Percentiles rank a stretch among this genome's conserved stretches.
Conservation (phyloP, 495 filamentous ascomycete genomes). For the Margaritispora aquatica region DNA sequence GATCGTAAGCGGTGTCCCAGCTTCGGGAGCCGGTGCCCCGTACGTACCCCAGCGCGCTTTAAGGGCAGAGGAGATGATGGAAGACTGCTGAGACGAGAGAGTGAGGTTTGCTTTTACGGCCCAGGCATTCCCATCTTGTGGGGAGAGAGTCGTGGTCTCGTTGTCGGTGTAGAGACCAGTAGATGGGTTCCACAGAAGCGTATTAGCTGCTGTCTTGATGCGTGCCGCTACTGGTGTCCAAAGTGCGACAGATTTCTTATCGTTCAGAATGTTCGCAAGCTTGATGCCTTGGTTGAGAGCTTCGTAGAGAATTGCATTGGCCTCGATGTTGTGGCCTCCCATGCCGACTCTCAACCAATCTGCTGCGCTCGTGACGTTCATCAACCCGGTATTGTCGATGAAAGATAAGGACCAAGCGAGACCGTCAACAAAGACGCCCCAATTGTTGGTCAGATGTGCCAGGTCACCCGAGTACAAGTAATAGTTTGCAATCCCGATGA, state of each 20-base stretch:
- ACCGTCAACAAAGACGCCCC: constrained; percentile 43
- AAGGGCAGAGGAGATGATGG: constrained; percentile 35
- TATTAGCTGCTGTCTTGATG: constrained; percentile 39
- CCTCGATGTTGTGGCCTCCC: constrained; percentile 13
- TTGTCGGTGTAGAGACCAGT: constrained; percentile 51
- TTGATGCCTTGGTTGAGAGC: constrained; percentile 26
- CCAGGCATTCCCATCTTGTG: constrained; percentile 19
- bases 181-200: constrained; percentile 42
- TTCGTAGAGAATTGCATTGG: constrained; percentile 38
- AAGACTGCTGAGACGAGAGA: not conserved
- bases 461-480: constrained; percentile 49
- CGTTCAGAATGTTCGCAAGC: constrained; percentile 1
- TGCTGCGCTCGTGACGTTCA: constrained; percentile 45
- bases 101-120: constrained; percentile 28
- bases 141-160: constrained; percentile 37
- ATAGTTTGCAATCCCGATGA: constrained; percentile 57
- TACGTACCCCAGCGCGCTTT: constrained; percentile 50
- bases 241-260: constrained; percentile 23
- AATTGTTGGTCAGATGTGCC: constrained; percentile 40
- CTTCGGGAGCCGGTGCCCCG: constrained; percentile 52
- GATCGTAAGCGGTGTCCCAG: constrained; percentile 39
- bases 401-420: constrained; percentile 47
- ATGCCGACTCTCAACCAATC: constrained; percentile 37
- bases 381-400: constrained; percentile 40
- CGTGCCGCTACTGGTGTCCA: constrained; percentile 36